Percentiles rank a stretch among this genome's conserved stretches.
These are phyloP conservation scores for Leishmania braziliensis DNA, from an alignment of 208 protist species.

Conservation along the genomic window DNA sequence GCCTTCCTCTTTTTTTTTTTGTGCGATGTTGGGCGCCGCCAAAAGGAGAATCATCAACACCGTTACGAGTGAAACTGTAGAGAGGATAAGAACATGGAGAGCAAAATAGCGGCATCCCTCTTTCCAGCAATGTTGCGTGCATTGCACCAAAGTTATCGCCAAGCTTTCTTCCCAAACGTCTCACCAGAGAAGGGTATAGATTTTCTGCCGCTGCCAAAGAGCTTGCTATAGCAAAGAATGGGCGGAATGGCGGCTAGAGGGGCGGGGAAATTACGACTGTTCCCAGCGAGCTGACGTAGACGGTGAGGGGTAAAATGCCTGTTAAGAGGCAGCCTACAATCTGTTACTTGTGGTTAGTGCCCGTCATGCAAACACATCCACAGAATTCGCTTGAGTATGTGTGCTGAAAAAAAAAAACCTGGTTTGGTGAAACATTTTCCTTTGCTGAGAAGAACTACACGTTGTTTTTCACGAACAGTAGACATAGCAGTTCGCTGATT, in stretches of 20 bases:
- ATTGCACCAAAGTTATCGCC: background rate
- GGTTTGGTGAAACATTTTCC: background rate
- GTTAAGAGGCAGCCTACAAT: background rate
- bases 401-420: conserved; percentile 9
- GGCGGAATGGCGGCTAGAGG: background rate
- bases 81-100: conserved; percentile 5
- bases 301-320: background rate
- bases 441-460: background rate
- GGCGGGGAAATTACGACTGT: background rate
- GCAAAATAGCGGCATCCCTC: background rate
- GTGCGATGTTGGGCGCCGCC: background rate
- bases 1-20: conserved; percentile 3
- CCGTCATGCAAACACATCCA: background rate
- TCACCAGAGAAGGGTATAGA: background rate
- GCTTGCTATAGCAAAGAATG: background rate
- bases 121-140: background rate
- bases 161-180: background rate
- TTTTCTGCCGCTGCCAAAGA: background rate
- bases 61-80: background rate
- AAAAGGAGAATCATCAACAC: background rate
- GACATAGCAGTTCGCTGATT: conserved; percentile 31
- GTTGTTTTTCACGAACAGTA: conserved; percentile 22
- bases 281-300: background rate
- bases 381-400: background rate
- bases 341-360: background rate